Conservation (phyloP, 495 filamentous ascomycete genomes). For the Neurospora sp. region DNA sequence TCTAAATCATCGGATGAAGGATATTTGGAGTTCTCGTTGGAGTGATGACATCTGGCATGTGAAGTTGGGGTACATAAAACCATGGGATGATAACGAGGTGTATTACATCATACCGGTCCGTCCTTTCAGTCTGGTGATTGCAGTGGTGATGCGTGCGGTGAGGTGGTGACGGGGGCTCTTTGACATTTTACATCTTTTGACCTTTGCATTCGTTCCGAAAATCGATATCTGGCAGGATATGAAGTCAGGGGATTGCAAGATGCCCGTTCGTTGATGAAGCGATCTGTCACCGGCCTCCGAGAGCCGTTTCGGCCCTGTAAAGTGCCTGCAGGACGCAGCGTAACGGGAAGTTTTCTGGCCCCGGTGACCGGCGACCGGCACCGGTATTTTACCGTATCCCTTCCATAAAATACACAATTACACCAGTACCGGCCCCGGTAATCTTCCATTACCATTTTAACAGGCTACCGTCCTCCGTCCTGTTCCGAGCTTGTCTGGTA, state of each 20-base stretch:
- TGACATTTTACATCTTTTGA: neutral
- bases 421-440: neutral
- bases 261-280: neutral
- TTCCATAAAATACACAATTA: neutral
- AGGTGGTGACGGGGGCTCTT: neutral
- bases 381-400: neutral
- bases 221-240: neutral
- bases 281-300: neutral
- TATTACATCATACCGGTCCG: neutral
- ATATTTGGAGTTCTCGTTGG: neutral
- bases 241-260: neutral
- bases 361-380: neutral
- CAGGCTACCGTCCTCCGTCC: neutral
- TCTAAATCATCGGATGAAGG: neutral
- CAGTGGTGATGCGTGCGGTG: neutral
- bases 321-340: neutral
- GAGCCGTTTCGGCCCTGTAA: neutral
- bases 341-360: neutral
- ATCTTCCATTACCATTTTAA: neutral
- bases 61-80: neutral
- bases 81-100: neutral
- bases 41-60: neutral
- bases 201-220: neutral
- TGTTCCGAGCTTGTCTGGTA: neutral
- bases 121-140: neutral